phyloP scores from a whole-genome alignment of 1,139 yeast genomes.

The Kazachstania sp. region DNA sequence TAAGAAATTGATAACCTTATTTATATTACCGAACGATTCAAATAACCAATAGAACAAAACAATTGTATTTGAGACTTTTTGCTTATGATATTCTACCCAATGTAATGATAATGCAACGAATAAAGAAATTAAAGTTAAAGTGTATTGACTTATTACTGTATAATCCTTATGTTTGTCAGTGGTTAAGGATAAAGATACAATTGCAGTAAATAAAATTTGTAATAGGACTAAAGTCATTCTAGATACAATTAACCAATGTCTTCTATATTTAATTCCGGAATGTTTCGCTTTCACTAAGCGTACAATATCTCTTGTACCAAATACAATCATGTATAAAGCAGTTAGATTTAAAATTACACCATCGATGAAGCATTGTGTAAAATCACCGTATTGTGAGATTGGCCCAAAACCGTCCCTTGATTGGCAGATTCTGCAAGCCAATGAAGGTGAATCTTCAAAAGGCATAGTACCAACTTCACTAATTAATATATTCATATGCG shows the following conservation, averaged over 20 bases:
- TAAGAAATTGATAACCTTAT: conserved; percentile 40
- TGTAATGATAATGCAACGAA: conserved; percentile 50
- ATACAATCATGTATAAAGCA: conserved; percentile 44
- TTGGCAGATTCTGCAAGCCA: conserved; percentile 20
- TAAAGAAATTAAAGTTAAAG: conserved; percentile 29
- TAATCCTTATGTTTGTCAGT: conserved; percentile 18
- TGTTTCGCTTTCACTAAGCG: conserved; percentile 29
- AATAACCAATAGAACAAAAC: conserved; percentile 73
- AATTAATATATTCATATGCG: too few relatives aligned
- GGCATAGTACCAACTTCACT: neutral
- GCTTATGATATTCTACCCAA: conserved; percentile 62
- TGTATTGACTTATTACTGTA: conserved; percentile 23
- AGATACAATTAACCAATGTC: conserved; percentile 33
- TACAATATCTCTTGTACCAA: conserved; percentile 39
- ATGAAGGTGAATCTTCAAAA: conserved; percentile 6
- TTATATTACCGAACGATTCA: conserved; percentile 37
- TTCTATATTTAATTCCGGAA: conserved; percentile 35
- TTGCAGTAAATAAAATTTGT: conserved; percentile 26
- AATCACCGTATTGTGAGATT: conserved; percentile 51
- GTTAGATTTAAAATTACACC: conserved; percentile 52
- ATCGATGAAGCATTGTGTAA: conserved; percentile 76
- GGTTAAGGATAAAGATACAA: conserved; percentile 16
- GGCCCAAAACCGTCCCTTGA: conserved; percentile 69
- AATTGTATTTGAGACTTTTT: conserved; percentile 57
- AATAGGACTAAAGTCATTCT: conserved; percentile 29